Evolutionary conservation across 148 eudicot species (phyloP).

Genomic region (Nyssa sinensis): DNA sequence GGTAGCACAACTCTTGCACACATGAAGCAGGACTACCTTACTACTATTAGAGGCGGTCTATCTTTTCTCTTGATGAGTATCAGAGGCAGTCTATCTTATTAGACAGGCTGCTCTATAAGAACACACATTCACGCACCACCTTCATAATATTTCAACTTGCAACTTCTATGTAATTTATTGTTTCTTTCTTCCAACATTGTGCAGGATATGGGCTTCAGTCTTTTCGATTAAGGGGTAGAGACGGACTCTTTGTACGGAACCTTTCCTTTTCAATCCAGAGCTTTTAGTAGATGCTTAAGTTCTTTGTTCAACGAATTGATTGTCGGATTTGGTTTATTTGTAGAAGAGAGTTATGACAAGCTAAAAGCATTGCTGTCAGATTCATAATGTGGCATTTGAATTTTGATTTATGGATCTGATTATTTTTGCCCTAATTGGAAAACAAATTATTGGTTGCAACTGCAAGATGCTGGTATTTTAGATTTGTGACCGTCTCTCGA

Average conservation of each 20-base stretch:
- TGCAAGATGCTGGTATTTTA: too few relatives aligned
- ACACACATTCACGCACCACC: neutral
- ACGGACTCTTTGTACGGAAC: neutral
- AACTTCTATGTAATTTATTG: neutral
- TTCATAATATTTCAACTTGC: neutral
- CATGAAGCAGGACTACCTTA: neutral
- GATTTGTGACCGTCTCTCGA: too few relatives aligned
- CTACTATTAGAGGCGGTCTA: too few relatives aligned
- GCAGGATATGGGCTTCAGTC: slow-evolving; percentile 47
- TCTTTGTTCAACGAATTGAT: neutral
- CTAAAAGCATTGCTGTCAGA: neutral
- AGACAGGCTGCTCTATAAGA: neutral
- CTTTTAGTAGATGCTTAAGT: neutral
- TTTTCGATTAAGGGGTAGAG: slow-evolving; percentile 22
- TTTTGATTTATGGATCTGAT: neutral
- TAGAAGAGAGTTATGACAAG: neutral
- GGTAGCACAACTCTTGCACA: neutral
- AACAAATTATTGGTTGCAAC: too few relatives aligned
- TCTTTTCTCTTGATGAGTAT: too few relatives aligned
- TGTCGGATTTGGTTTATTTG: neutral
- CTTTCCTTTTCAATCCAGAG: neutral
- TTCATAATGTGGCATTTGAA: neutral
- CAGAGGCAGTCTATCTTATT: too few relatives aligned
- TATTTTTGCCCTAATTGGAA: neutral
- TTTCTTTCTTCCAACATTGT: neutral